Evolutionary conservation across 1,284 basidiomycete genomes (phyloP), one percentile per base, ranked within the genome.

Genomic region (Anthracocystis setariae): DNA sequence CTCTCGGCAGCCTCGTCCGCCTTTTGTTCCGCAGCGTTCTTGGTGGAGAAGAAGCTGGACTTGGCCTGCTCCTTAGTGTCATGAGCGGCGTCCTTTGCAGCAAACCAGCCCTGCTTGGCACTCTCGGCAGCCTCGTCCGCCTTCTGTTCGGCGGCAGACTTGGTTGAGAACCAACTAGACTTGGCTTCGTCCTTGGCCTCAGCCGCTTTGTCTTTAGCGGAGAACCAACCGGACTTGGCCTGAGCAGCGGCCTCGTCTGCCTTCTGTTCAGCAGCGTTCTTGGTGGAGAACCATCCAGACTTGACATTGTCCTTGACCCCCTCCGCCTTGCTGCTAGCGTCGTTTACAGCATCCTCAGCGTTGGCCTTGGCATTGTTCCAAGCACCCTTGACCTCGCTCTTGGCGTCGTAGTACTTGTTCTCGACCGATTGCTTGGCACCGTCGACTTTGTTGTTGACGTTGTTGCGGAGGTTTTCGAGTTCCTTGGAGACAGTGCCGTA

Each of bases 401-500:
- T 66, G 7, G 52, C 56, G 35, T 62, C 45, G 33, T 46, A 45
- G 40, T 56, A 63, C 37, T 40, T 47, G 56, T 39, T 51, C 42
- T 63, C 56, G 48, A 69, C 49, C 8, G 35, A 18, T 49, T 57
- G 43, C 58, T 71, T 64, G 43, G 62, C 62, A 25, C 65, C 32
- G 8, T 56, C 56, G 43, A 64, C 49, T 40, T 70, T 70, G 47
- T 57, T 51, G 52, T 52, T 23, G 13, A 61, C 56, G 53, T 61
- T 61, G 62, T 45, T 43, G 25, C 58, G 57, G 3, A 68, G 52
- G 15, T 60, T 48, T 15, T 73, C 60, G 25, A 67, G 18, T 21
- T 73, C 70, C 39, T 50, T 56, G 37, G 59, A 58, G 38, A 67
- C 70, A 17, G 70, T 68, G 18, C 70, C 70, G 55, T 73, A 68